Evolutionary conservation across 768 basidiomycete species (phyloP).

Genomic region (Kondoa subrosea): DNA sequence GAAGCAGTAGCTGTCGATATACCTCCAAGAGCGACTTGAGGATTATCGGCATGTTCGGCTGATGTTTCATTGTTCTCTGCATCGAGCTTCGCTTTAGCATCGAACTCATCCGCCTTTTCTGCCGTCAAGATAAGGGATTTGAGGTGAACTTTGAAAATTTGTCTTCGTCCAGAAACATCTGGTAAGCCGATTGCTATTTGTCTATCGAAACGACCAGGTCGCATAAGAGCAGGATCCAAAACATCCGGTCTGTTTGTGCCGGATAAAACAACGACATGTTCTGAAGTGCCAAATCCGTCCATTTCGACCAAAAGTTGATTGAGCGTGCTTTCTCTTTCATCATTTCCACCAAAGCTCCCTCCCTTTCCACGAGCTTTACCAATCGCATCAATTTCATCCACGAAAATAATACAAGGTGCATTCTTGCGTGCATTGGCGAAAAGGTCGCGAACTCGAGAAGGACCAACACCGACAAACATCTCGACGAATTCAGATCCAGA

Average conservation of each 20-base stretch:
- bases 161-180: constrained; percentile 79
- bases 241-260: constrained; percentile 96
- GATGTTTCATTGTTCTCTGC: background rate
- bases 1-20: background rate
- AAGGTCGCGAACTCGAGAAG: constrained; percentile 88
- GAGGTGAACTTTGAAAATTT: constrained; percentile 87
- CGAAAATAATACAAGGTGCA: constrained; percentile 94
- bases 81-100: constrained; percentile 2
- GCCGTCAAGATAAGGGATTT: constrained; percentile 24
- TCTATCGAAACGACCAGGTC: constrained; percentile 92
- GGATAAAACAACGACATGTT: constrained; percentile 88
- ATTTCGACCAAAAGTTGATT: constrained; percentile 97
- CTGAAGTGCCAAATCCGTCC: constrained; percentile 96
- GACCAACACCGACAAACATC: constrained; percentile 99
- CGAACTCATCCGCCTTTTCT: constrained; percentile 4
- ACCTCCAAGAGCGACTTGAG: background rate
- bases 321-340: constrained; percentile 91
- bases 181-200: constrained; percentile 91
- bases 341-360: constrained; percentile 76
- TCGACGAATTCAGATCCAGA: constrained; percentile 99
- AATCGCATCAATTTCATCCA: constrained; percentile 98
- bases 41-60: background rate
- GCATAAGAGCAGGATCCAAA: constrained; percentile 83
- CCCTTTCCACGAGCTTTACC: constrained; percentile 74
- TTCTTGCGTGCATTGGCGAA: constrained; percentile 96